Evolutionary conservation across 1,139 yeast species (phyloP), one percentile per base, ranked within the genome.

Genomic region (Citeromyces hawaiiensis): DNA sequence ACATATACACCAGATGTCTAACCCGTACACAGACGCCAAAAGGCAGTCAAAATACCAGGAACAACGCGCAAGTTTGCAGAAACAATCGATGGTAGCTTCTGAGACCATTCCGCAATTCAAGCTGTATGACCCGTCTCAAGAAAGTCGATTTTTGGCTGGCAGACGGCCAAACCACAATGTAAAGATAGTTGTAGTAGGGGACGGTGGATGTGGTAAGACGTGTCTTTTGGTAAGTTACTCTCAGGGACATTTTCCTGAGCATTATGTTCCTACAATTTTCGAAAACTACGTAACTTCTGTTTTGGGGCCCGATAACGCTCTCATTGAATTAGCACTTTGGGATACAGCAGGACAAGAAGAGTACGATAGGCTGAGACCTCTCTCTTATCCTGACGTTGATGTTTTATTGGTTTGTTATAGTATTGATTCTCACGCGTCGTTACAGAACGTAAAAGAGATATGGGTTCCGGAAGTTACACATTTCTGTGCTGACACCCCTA

Each of bases 291-390:
- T 83, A 19, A 74, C 87, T 9, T 72, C 73, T 39, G 74, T 83
- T 4, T 56, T 60, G 35, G 68, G 78, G 0, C 77, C 85, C 2
- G 61, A 61, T 35, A 72, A 75, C 46, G 50, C 60, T 2, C 54
- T 67, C n/a, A 70, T 79, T 43, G 93, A 76, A 60, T 64, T 85
- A 52, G 91, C 83, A 21, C 60, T 85, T 36, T 83, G 94, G 94
- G 97, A 88, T 57, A 86, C 96, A 0, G 96, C 96, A 0, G 95
- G 96, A 3, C 95, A 86, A 59, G 95, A 86, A 58, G 94, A 85
- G 56, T 86, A 85, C 55, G 94, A 83, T 56, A 61, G 96, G 42
- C 63, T 86, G 44, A 65, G 96, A 47, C 93, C 95, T 8, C 64
- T 87, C 42, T 73, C 85, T 43, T 87, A 87, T 55, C 87, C 91